Base-by-base conservation (phyloP, 768 basidiomycete species). In the Termitomyces sp. region DNA sequence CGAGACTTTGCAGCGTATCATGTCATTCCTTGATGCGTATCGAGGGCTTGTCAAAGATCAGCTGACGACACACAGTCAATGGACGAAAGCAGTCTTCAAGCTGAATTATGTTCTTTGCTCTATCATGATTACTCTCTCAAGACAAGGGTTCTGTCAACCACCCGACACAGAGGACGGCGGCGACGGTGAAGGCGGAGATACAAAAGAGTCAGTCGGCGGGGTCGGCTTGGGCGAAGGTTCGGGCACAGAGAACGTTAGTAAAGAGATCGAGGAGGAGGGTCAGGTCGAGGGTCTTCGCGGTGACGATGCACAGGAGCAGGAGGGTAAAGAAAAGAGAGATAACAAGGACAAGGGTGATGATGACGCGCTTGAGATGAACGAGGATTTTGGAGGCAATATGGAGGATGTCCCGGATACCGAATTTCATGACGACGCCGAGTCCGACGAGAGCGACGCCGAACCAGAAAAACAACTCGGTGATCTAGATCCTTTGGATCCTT, bases 261-360 rank as follows among this genome's bases (percentile, higher is more conserved):
- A 94, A 65, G 91, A 98, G 67, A 95, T 98, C 53, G 87, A 95
- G 66, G 95, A 98, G 56, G 95, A 98, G 72, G 89, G 90, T 65
- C 96, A 99, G 65, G 90, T 98, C 7, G 97, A 99, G 65, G 97
- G 97, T 0, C 76, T 98, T 23, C 82, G 86, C 67, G 89, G 83
- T 14, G 87, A 91, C 19, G 78, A 81, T 25, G 71, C 68, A 2
- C 77, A 80, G 11, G 71, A 80, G 14, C 71, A 70, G 16, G 71
- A 81, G 17, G 79, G 71, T n/a, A 72, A 82, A 14, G 78, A 82
- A 23, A 69, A 75, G 10, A 72, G 78, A 8, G 73, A 79, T 16
- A 65, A 75, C 16, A 72, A 78, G 25, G 84, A 85, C 17, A 72
- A 79, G 25, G 83, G 85, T 54, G 81, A 88, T 40, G 82, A 85